Evolutionary conservation across 2,329 filamentous ascomycete species (phyloP), one percentile per base, ranked within the genome.

Genomic region (Trichophyton mentagrophytes): DNA sequence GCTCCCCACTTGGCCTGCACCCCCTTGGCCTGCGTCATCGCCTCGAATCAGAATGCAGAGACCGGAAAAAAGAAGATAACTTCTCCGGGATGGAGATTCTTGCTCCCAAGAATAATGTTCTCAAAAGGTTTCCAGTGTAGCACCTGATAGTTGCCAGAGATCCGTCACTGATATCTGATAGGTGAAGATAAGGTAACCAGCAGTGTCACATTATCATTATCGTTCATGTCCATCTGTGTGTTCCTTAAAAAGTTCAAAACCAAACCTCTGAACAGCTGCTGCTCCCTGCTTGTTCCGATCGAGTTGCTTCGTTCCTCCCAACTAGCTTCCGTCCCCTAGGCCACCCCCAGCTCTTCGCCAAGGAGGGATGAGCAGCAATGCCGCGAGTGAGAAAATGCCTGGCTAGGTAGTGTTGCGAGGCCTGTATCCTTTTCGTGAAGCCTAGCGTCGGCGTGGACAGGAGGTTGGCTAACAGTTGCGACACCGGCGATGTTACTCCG

Each of bases 11-110:
- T 36, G 27, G 51, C 27, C 51, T 51, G 46, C 13, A 25, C 15
- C 25, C 30, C 25, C 51, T 55, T 55, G 51, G 51, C 51, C 51
- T 55, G 51, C 51, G 51, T 55, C 51, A 55, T 55, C 51, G 15
- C n/a, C 51, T 33, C 30, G 27, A 36, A 33, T 55, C 51, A 36
- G 51, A 36, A 30, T 5, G 40, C 51, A 55, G 44, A 47, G 44
- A 13, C 9, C n/a, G 20, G 20, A 47, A 11, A 38, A 38, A 38
- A 13, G 33, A 25, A 20, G 44, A 25, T 47, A 3, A 46, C 15
- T 11, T 3, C n/a, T 47, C 20, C n/a, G 44, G 11, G 44, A 22
- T 47, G 17, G 17, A 20, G 17, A 22, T 11, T 47, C 9, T 22
- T 25, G 20, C 25, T n/a, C n/a, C n/a, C 15, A 7, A n/a, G n/a